These are phyloP conservation scores for Trypanosoma scelopori DNA, from an alignment of 208 protist genomes.

Conservation along the genomic window DNA sequence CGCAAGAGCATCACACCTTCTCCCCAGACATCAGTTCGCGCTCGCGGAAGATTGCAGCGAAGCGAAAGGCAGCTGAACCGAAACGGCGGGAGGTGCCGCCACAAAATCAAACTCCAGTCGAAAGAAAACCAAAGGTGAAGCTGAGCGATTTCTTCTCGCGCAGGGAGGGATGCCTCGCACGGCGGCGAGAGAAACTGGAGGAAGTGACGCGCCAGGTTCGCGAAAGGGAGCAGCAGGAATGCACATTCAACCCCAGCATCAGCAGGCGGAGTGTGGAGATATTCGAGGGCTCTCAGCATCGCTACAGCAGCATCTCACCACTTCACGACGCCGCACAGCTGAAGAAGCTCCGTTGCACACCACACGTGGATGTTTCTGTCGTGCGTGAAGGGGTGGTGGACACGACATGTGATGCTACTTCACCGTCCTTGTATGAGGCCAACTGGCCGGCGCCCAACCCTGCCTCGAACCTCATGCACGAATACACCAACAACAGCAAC, in stretches of 20 bases:
- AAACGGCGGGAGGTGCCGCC: not conserved
- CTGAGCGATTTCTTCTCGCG: constrained; percentile 5
- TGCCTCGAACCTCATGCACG: too few species aligned
- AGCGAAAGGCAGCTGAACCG: not conserved
- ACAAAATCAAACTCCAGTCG: not conserved
- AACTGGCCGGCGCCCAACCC: too few species aligned
- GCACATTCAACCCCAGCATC: constrained; percentile 22
- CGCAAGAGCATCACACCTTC: constrained; percentile 5
- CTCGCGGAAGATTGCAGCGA: constrained; percentile 8
- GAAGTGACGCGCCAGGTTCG: not conserved
- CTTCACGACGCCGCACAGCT: not conserved
- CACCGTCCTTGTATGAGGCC: not conserved
- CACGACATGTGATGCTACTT: not conserved
- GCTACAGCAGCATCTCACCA: constrained; percentile 5
- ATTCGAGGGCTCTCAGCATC: constrained; percentile 6
- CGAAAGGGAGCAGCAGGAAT: constrained; percentile 10
- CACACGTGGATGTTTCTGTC: not conserved
- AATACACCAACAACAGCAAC: not conserved
- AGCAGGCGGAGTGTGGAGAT: constrained; percentile 9
- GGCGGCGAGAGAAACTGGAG: not conserved
- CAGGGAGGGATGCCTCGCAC: not conserved
- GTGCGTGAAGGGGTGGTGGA: not conserved
- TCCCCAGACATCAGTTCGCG: constrained; percentile 2
- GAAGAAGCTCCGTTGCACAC: not conserved
- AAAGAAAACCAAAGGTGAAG: constrained; percentile 3